Percentiles rank a stretch among this genome's conserved stretches.
These are phyloP conservation scores for Globisporangium radiosum DNA, from an alignment of 352 stramenopile species.

Conservation along the genomic window DNA sequence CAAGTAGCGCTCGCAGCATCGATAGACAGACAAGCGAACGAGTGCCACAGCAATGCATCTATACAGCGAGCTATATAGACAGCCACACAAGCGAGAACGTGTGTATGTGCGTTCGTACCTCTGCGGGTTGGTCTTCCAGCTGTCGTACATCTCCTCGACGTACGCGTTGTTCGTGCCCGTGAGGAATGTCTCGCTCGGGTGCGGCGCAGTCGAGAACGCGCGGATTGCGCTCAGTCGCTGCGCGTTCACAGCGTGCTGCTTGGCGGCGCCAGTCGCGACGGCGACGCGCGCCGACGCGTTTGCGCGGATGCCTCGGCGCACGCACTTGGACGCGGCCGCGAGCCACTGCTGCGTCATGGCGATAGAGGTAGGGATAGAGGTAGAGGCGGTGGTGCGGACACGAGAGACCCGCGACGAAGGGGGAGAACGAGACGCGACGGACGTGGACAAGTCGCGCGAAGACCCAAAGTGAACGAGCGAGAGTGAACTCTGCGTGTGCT, in stretches of 20 bases:
- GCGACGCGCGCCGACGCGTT: constrained; percentile 14
- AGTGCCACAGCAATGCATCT: too few relatives aligned
- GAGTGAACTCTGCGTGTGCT: not conserved
- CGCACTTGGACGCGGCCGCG: constrained; percentile 38
- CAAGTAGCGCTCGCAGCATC: not conserved
- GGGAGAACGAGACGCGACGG: not conserved
- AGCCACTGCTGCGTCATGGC: constrained; percentile 60
- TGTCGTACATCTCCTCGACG: constrained; percentile 96
- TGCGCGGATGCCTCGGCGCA: constrained; percentile 40
- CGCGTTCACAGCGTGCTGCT: not conserved
- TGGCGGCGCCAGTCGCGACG: not conserved
- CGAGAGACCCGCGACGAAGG: not conserved
- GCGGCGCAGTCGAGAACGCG: constrained; percentile 55
- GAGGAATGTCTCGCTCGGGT: constrained; percentile 90
- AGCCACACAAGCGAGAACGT: not conserved
- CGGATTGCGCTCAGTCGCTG: constrained; percentile 20
- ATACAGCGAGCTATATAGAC: not conserved
- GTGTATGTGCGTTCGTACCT: constrained; percentile 22
- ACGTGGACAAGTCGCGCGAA: not conserved
- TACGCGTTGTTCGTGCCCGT: constrained; percentile 94
- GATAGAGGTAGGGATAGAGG: not conserved
- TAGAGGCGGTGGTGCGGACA: not conserved
- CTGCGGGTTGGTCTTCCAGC: constrained; percentile 87
- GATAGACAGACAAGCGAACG: too few relatives aligned
- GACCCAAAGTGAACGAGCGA: not conserved